Base-by-base conservation (phyloP, 345 rosid species). In the Excoecaria cochinchinensis region DNA sequence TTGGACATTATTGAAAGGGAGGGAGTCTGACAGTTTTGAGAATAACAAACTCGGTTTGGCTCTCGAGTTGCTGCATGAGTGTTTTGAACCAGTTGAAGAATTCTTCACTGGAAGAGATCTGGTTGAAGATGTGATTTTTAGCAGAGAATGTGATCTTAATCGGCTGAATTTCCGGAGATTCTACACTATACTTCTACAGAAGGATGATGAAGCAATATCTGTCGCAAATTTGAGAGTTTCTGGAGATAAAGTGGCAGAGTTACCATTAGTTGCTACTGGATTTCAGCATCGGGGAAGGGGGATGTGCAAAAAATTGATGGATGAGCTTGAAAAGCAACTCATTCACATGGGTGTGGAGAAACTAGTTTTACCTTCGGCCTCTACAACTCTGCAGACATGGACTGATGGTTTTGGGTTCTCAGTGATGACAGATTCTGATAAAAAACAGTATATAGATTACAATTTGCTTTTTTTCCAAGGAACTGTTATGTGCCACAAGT, bases 1-100 rank as follows among this genome's bases (percentile, higher is more conserved):
- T 25, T 90, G 93, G 91, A 95, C 89, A 62, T 66, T 92, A 66
- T 36, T 90, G 74, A 87, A 86, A 70, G 67, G 84, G 71, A 58
- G 70, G 71, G 71, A 76, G 72, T 62, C 71, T 3, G 82, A 82
- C 46, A 66, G 25, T 44, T 31, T 12, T 48, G 82, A 71, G 74
- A 78, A 86, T 60, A 76, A 84, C 81, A 95, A 80, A 61, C 78
- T 81, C 17, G 50, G 47, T 15, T 21, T 19, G 16, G 80, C 80
- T 3, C 66, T 77, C 21, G 63, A 76, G 19, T 56, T 69, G 36
- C 69, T 77, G 72, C 80, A 69, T 24, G 78, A 81, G 47, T 81
- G 78, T 24, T 81, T 81, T 64, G 69, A 81, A 22, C 80, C 75
- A 15, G 60, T 62, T n/a, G 46, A 22, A 47, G 83, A 80, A 8